A percentile compares a stretch with the other conserved stretches of the same genome.
Evolutionary conservation across 129 eudicot genomes (phyloP).

Genomic region (Cynara cardunculus): DNA sequence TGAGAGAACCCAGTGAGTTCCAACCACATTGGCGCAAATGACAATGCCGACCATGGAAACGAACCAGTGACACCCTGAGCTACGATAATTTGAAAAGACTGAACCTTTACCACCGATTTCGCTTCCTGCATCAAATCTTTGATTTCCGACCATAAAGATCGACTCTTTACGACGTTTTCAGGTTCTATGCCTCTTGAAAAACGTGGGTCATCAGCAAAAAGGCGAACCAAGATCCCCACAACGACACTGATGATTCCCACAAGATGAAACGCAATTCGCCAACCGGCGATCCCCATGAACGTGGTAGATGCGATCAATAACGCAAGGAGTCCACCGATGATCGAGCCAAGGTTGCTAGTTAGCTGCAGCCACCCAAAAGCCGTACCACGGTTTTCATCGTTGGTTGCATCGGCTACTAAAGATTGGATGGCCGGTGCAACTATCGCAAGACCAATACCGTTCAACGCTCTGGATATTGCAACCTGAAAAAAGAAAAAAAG

Average conservation of each 20-base stretch:
- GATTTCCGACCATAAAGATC: conserved; percentile 49
- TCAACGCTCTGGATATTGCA: conserved; percentile 77
- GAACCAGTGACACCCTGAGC: conserved; percentile 96
- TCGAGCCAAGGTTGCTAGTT: conserved; percentile 83
- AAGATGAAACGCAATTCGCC: conserved; percentile 87
- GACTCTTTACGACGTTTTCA: conserved; percentile 14
- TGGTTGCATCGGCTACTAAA: conserved; percentile 88
- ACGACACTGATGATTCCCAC: conserved; percentile 80
- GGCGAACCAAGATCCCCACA: conserved; percentile 73
- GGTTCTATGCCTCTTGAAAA: conserved; percentile 27
- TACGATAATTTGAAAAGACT: conserved; percentile 82
- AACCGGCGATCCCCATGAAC: conserved; percentile 72
- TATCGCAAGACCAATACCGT: conserved; percentile 94
- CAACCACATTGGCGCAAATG: conserved; percentile 97
- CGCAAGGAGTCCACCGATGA: conserved; percentile 80
- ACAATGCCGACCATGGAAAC: conserved; percentile 96
- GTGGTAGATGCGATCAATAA: conserved; percentile 73
- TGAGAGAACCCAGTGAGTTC: conserved; percentile 87
- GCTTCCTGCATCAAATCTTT: conserved; percentile 59
- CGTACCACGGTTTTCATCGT: conserved; percentile 70
- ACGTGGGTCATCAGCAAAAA: conserved; percentile 86
- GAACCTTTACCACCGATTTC: conserved; percentile 55
- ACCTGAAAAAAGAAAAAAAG: conserved; percentile 43
- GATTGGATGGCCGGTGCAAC: conserved; percentile 95
- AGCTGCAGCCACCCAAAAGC: conserved; percentile 97